Evolutionary conservation across 106 monocot genomes (phyloP).

Genomic region (Dendrobium officinale): DNA sequence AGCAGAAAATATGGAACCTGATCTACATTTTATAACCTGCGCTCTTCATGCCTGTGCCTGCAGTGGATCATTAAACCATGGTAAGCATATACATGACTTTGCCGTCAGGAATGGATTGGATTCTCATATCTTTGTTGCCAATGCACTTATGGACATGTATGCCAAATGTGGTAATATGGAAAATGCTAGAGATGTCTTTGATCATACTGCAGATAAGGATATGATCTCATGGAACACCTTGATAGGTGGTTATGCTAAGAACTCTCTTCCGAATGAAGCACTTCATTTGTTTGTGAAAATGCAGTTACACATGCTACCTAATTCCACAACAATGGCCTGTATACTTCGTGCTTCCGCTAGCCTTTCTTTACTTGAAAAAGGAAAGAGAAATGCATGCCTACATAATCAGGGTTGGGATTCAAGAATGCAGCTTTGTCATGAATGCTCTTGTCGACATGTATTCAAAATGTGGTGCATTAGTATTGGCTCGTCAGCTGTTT

Average conservation of each 20-base stretch:
- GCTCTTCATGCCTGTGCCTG: conserved; percentile 67
- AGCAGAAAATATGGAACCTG: conserved; percentile 35
- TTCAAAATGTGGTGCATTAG: conserved; percentile 50
- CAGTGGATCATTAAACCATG: conserved; percentile 34
- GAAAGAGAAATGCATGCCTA: conserved; percentile 64
- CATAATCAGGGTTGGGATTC: conserved; percentile 24
- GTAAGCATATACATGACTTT: conserved; percentile 45
- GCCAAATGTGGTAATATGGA: conserved; percentile 62
- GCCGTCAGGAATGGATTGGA: conserved; percentile 35
- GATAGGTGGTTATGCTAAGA: conserved; percentile 72
- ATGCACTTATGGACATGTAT: conserved; percentile 85
- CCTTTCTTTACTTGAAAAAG: conserved; percentile 57
- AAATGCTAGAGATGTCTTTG: conserved; percentile 47
- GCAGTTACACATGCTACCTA: conserved; percentile 34
- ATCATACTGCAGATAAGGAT: conserved; percentile 31
- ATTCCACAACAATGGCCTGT: conserved; percentile 57
- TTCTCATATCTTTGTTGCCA: conserved; percentile 40
- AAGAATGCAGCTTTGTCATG: conserved; percentile 26
- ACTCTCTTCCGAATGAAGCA: conserved; percentile 51
- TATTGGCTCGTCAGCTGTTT: conserved; percentile 35
- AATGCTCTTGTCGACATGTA: conserved; percentile 69
- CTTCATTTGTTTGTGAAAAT: conserved; percentile 44
- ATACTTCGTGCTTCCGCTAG: conserved; percentile 57
- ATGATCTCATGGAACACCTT: conserved; percentile 74
- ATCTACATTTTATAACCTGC: conserved; percentile 41